Base-by-base conservation (phyloP, 179 eudicot genomes). In the Silene coronaria region DNA sequence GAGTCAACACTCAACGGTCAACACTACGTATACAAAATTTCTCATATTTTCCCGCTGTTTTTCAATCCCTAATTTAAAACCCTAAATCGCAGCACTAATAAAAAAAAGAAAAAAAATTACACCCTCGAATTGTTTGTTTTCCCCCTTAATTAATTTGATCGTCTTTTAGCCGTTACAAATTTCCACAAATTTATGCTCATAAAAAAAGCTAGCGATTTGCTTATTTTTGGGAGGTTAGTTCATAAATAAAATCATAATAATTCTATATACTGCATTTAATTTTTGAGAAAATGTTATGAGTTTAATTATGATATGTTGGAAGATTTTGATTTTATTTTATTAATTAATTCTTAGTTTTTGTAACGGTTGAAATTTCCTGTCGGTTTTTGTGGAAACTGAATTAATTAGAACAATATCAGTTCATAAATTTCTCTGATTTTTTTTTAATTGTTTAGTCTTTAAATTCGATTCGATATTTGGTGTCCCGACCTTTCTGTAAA, bases 341-440 rank as follows among this genome's bases (percentile, higher is more conserved):
- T 60, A 3, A 26, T 10, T 19, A 61, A 6, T 21, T 28, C 48
- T 45, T 2, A 10, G 28, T 10, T 16, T 12, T 13, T 32, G 80
- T 77, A 81, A 81, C 80, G 84, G 80, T 73, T 81, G 75, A 7
- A 28, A 16, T 27, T 77, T 82, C 5, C 16, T 79, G 80, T 68
- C 78, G 77, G 79, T 78, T 75, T 45, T 58, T 27, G 4, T 61
- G 85, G 78, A 62, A 68, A 61, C 57, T 65, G 45, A 71, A 71
- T 71, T 55, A 71, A 71, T 55, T 17, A 17, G 24, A 30, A 28
- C 46, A 17, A 23, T 53, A 30, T 17, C 19, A 27, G 30, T 30
- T 55, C 10, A 16, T 53, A 28, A 53, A 14, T 71, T 71, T 28
- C 13, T 53, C 16, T 51, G 6, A 28, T 71, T 27, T 53, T 55